Percentiles rank a stretch among this genome's conserved stretches.
phyloP scores from a whole-genome alignment of 1,284 basidiomycete species.

The Pascua sp. region DNA sequence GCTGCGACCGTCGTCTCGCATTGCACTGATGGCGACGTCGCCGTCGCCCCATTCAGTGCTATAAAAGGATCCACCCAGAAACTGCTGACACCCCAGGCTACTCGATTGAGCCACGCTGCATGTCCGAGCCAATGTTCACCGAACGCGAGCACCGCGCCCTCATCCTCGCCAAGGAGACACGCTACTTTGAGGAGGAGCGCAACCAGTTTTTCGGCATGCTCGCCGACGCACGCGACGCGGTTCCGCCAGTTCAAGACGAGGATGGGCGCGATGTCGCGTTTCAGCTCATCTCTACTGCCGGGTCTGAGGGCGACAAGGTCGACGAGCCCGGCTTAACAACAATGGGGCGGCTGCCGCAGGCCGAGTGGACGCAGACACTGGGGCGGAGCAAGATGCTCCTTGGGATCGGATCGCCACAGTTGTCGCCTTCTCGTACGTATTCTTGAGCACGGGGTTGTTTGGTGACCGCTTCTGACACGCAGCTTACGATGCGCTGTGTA shows the following conservation, averaged over 20 bases:
- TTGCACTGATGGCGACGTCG: too few relatives aligned
- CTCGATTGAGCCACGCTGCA: constrained; percentile 45
- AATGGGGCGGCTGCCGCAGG: constrained; percentile 8
- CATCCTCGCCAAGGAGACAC: constrained; percentile 41
- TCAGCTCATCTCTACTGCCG: constrained; percentile 30
- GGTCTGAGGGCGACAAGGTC: constrained; percentile 9
- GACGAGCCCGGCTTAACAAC: constrained; percentile 5
- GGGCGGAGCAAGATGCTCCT: constrained; percentile 15
- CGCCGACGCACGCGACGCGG: constrained; percentile 4
- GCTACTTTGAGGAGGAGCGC: constrained; percentile 31
- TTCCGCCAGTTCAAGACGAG: background rate
- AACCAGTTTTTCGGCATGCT: constrained; percentile 7
- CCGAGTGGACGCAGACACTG: constrained; percentile 10
- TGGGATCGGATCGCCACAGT: constrained; percentile 10
- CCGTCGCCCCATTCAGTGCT: too few relatives aligned
- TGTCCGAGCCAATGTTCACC: background rate
- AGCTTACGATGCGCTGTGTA: constrained; percentile 51
- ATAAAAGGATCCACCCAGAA: too few relatives aligned
- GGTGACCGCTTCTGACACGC: constrained; percentile 6
- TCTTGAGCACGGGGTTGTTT: too few relatives aligned
- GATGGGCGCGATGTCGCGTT: constrained; percentile 16
- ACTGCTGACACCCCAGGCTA: constrained; percentile 32
- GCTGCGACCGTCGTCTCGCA: too few relatives aligned
- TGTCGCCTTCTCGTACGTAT: constrained; percentile 17
- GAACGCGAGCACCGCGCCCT: constrained; percentile 41